These are phyloP conservation scores for Quercus tomentella DNA, from an alignment of 331 rosid genomes.

Conservation along the genomic window DNA sequence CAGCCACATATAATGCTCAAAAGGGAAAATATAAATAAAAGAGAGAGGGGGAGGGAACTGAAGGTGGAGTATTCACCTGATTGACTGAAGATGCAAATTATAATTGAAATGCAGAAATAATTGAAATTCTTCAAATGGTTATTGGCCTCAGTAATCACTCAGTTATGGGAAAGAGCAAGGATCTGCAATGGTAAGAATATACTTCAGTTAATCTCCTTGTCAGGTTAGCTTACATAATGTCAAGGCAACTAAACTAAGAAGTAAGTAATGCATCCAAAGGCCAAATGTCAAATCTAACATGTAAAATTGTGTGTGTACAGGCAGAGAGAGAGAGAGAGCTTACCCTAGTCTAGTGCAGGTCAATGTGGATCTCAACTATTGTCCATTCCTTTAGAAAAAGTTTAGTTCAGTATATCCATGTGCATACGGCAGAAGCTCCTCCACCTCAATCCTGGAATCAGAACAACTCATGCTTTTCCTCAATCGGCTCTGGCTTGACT, in stretches of 20 bases:
- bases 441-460: constrained; percentile 78
- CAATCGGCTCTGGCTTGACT: constrained; percentile 68
- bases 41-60: background rate
- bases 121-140: background rate
- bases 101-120: background rate
- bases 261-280: background rate
- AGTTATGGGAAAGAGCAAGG: background rate
- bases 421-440: constrained; percentile 89
- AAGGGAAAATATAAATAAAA: background rate
- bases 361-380: constrained; percentile 33
- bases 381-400: constrained; percentile 65
- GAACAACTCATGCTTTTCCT: constrained; percentile 92
- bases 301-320: background rate
- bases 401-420: constrained; percentile 93
- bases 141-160: background rate
- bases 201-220: too few species aligned
- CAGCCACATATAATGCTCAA: background rate
- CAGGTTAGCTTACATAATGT: too few species aligned
- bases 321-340: constrained; percentile 17
- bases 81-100: background rate
- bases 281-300: background rate
- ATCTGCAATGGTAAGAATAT: background rate
- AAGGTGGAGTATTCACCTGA: background rate
- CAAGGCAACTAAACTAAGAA: background rate
- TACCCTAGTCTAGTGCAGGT: constrained; percentile 49